Base-by-base conservation (phyloP, 305 asterid species). In the Fraxinus xanthoxyloides region DNA sequence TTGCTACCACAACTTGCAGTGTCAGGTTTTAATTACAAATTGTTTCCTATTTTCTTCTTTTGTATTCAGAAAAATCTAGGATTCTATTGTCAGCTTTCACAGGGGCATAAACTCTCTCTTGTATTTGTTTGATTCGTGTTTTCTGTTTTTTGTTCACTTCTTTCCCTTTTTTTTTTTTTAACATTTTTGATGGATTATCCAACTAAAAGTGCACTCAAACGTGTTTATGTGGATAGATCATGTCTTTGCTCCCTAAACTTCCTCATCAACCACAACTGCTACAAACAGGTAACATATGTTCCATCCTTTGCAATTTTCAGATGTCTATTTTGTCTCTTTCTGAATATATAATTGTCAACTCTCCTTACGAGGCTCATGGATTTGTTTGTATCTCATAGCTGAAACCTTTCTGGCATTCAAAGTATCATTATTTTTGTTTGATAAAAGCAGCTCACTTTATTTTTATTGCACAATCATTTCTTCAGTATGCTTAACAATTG, bases 231-330 rank as follows among this genome's bases (percentile, higher is more conserved):
- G 76, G 79, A 81, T 89, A 97, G 99, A 86, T 97, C 81, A 91
- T 94, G 98, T 90, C 97, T 79, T 77, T 94, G 91, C 94, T 97
- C 81, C 92, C 98, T 43, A 93, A 94, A 84, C 93, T 97, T 88
- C 98, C 99, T 76, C 97, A 88, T 89, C 98, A 93, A 83, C 92
- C 98, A 65, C 98, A 91, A 87, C 93, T 97, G 85, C 95, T 94
- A 79, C 99, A 93, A 85, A 97, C 99, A 77, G 98, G 99, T 94
- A 88, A 80, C 69, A 75, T 80, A 35, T 51, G 75, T 35, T 72
- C 26, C 56, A 4, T 82, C 72, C 76, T 67, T 81, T 59, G 13
- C 75, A 82, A 73, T 73, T 40, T 9, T 48, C 17, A 56, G 54
- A 63, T 12, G 19, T 82, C 69, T 26, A 79, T 82, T 3, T 61